phyloP scores from a whole-genome alignment of 352 stramenopile species.

The Pilasporangium apinafurcum region DNA sequence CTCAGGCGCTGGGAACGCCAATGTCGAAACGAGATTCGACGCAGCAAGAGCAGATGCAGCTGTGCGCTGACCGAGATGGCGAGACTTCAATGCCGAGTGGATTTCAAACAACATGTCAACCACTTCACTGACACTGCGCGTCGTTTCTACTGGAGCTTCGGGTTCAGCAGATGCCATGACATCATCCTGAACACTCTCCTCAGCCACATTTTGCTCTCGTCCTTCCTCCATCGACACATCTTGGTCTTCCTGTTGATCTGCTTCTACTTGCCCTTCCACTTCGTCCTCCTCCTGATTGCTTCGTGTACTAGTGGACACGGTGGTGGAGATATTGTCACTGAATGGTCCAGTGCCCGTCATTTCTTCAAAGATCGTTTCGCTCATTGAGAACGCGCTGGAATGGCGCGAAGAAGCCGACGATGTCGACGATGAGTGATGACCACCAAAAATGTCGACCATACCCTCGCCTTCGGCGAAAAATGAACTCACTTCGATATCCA shows the following conservation, averaged over 20 bases:
- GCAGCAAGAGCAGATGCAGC: conserved; percentile 62
- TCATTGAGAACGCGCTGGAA: no score
- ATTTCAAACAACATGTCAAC: conserved; percentile 85
- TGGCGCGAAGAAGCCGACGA: conserved; percentile 9
- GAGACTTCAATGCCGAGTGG: conserved; percentile 73
- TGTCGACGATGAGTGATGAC: not conserved
- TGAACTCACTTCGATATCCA: conserved; percentile 78
- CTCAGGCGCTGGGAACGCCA: conserved; percentile 43
- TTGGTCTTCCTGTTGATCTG: conserved; percentile 17
- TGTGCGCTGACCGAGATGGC: conserved; percentile 71
- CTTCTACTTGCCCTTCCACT: conserved; percentile 8
- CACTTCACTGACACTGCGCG: conserved; percentile 53
- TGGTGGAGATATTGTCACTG: conserved; percentile 14
- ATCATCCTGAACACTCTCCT: conserved; percentile 13
- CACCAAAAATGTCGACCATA: conserved; percentile 49
- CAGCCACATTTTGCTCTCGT: conserved; percentile 16
- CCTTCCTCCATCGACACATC: conserved; percentile 16
- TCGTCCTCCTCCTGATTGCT: conserved; percentile 15
- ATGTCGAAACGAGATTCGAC: conserved; percentile 68
- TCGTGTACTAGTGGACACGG: conserved; percentile 24
- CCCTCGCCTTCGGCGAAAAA: conserved; percentile 69
- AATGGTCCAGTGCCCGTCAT: conserved; percentile 5
- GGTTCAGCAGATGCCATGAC: no score
- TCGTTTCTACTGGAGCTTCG: conserved; percentile 4
- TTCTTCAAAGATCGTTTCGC: conserved; percentile 8